Percentiles rank a stretch among this genome's conserved stretches.
Conservation (phyloP, 139 green algal species). For the Coelastrella sp. region DNA sequence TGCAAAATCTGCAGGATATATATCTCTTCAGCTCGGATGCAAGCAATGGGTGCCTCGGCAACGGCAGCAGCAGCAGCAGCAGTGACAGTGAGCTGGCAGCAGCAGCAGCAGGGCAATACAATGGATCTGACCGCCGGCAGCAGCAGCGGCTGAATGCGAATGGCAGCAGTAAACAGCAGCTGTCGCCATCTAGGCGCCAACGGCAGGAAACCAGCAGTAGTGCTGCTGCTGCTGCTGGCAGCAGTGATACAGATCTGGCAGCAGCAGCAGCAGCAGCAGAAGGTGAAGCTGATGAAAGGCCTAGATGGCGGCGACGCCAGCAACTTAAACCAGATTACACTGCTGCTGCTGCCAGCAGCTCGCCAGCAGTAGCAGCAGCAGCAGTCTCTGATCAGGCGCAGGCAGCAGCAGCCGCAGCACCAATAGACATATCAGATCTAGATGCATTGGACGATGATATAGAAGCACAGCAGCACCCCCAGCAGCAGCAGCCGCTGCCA, state of each 20-base stretch:
- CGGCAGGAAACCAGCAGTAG: neutral
- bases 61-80: conserved; percentile 31
- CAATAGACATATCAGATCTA: neutral
- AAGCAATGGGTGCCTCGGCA: conserved; percentile 26
- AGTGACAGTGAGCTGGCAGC: neutral
- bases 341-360: neutral
- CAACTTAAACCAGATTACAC: neutral
- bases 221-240: neutral
- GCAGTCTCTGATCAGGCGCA: neutral
- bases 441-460: conserved; percentile 9
- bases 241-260: neutral
- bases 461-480: neutral
- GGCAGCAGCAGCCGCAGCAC: conserved; percentile 15
- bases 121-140: neutral
- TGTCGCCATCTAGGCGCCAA: conserved; percentile 2
- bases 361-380: conserved; percentile 37
- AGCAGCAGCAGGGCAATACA: neutral
- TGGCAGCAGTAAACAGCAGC: conserved; percentile 10
- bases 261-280: conserved; percentile 37
- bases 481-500: conserved; percentile 37
- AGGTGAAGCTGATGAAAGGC: conserved; percentile 2
- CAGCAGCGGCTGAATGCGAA: neutral
- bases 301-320: conserved; percentile 9
- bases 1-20: conserved; percentile 36
- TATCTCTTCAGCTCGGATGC: conserved; percentile 53